Evolutionary conservation across 345 rosid species (phyloP).

Genomic region (Rhodamnia argentea): DNA sequence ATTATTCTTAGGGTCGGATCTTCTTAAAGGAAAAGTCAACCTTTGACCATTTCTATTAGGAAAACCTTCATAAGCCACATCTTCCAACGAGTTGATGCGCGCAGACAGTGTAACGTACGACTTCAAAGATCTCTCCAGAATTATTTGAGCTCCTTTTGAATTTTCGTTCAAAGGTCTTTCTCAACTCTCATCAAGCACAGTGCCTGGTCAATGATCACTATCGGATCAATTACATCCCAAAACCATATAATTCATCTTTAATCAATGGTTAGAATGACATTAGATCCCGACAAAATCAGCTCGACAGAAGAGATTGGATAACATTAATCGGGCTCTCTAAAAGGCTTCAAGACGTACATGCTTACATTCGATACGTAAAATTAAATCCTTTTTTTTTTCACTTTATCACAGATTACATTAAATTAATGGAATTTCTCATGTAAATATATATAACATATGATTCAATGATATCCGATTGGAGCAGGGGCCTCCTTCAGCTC

Average conservation of each 20-base stretch:
- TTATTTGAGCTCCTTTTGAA: not conserved
- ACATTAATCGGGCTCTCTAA: not conserved
- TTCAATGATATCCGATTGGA: slow-evolving; percentile 24
- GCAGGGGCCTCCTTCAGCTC: slow-evolving; percentile 27
- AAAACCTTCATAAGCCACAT: not conserved
- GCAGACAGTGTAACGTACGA: not conserved
- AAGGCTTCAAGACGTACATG: not conserved
- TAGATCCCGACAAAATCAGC: not conserved
- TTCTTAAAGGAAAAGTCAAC: not conserved
- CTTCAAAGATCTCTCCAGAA: not conserved
- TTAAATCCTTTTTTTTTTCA: not conserved
- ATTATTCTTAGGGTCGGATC: no score
- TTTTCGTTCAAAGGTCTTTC: not conserved
- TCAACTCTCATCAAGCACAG: not conserved
- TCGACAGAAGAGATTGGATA: not conserved
- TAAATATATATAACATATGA: not conserved
- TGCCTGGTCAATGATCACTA: not conserved
- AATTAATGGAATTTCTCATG: not conserved
- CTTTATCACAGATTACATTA: not conserved
- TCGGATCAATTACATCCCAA: no score
- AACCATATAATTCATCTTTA: not conserved
- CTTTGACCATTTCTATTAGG: not conserved
- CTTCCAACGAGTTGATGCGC: no score
- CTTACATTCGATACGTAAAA: not conserved
- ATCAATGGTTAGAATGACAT: not conserved